Evolutionary conservation across 2,329 filamentous ascomycete species (phyloP).

Genomic region (Septoria petroselini): DNA sequence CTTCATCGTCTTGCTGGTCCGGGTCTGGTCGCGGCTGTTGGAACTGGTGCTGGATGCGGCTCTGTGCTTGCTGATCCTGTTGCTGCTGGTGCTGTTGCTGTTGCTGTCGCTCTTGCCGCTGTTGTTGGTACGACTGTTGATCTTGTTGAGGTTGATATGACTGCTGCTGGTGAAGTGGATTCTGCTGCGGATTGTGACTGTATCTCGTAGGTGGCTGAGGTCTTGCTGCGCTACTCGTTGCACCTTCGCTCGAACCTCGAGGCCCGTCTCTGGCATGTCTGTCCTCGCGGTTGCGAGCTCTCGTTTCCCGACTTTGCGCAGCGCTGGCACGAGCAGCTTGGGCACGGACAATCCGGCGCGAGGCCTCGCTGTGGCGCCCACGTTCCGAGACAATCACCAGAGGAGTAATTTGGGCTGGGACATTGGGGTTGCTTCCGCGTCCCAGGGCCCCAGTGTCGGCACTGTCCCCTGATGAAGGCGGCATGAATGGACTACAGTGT

Average conservation of each 20-base stretch:
- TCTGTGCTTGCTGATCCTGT: slow-evolving; percentile 1
- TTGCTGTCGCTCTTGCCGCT: slow-evolving; percentile 4
- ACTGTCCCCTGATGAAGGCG: neutral
- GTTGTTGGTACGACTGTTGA: neutral
- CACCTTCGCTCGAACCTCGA: slow-evolving; percentile 15
- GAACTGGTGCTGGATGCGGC: slow-evolving; percentile 9
- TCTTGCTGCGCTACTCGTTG: slow-evolving; percentile 8
- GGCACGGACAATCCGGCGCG: slow-evolving; percentile 35
- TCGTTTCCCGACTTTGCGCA: slow-evolving; percentile 35
- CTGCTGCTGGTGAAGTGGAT: slow-evolving; percentile 2
- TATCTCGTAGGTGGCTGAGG: slow-evolving; percentile 9
- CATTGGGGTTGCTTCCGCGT: slow-evolving; percentile 5
- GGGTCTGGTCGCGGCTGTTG: slow-evolving; percentile 7
- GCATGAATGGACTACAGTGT: too few relatives aligned
- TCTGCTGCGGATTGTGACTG: slow-evolving; percentile 3
- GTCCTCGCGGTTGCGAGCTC: slow-evolving; percentile 36
- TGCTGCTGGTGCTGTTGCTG: slow-evolving; percentile 9
- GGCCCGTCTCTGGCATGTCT: slow-evolving; percentile 26
- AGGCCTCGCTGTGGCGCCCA: slow-evolving; percentile 34
- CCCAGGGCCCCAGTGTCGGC: neutral
- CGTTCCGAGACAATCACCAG: slow-evolving; percentile 37
- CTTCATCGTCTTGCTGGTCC: slow-evolving; percentile 9
- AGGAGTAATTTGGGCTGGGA: slow-evolving; percentile 24
- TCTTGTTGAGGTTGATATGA: neutral
- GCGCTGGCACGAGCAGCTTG: slow-evolving; percentile 38